Percentiles rank a stretch among this genome's conserved stretches.
These are phyloP conservation scores for Sugiyamaella novakii DNA, from an alignment of 1,139 yeast species.

Conservation along the genomic window DNA sequence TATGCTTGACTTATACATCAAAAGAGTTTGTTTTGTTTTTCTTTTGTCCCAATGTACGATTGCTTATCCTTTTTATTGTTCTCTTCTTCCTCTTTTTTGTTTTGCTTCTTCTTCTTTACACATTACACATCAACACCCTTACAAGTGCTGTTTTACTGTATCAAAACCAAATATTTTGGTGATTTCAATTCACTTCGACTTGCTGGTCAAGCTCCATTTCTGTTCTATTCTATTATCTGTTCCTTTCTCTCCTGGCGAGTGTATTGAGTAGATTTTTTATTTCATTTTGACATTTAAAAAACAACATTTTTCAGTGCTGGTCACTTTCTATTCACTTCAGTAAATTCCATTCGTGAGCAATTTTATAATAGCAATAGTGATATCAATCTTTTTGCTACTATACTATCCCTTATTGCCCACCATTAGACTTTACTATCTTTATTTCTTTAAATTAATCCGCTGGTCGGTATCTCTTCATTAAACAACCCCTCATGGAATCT, in stretches of 20 bases:
- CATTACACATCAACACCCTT: conserved; percentile 17
- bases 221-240: conserved; percentile 20
- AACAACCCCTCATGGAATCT: conserved; percentile 19
- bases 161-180: conserved; percentile 14
- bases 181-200: conserved; percentile 25
- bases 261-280: conserved; percentile 11
- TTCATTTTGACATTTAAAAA: conserved; percentile 1
- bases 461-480: conserved; percentile 18
- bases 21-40: conserved; percentile 11
- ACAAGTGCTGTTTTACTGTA: conserved; percentile 13
- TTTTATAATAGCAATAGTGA: neutral
- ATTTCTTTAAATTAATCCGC: conserved; percentile 14
- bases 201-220: conserved; percentile 35
- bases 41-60: conserved; percentile 8
- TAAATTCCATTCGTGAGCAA: neutral
- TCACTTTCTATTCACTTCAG: conserved; percentile 7
- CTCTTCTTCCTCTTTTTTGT: conserved; percentile 18
- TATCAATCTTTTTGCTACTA: conserved; percentile 1
- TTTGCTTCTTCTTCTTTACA: conserved; percentile 19
- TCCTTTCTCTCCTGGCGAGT: conserved; percentile 35
- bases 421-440: neutral
- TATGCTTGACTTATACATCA: neutral
- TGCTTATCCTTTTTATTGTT: conserved; percentile 18
- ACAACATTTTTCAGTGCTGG: conserved; percentile 16
- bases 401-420: too few species aligned